These are phyloP conservation scores for Primulina tabacum DNA, from an alignment of 257 asterid species.

Conservation along the genomic window DNA sequence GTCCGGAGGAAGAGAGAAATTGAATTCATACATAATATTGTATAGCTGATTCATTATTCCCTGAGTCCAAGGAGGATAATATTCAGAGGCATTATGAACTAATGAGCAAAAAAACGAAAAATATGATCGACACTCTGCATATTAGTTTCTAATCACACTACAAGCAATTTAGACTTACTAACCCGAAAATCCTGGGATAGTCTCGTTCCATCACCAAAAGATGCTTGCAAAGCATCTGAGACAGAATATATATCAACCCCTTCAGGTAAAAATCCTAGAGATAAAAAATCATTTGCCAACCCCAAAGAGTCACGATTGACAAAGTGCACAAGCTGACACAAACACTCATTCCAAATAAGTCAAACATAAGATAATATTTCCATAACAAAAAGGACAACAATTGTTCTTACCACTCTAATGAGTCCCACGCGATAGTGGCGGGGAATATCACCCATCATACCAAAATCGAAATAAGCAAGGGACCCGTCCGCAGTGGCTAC, in stretches of 20 bases:
- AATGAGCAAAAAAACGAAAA: not conserved
- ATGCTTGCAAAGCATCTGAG: conserved; percentile 77
- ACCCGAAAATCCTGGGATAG: conserved; percentile 97
- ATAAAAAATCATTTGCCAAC: conserved; percentile 87
- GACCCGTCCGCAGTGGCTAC: conserved; percentile 82
- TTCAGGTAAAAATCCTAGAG: conserved; percentile 94
- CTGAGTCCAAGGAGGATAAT: conserved; percentile 39
- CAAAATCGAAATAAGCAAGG: conserved; percentile 97
- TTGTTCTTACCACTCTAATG: conserved; percentile 71
- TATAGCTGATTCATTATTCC: conserved; percentile 85
- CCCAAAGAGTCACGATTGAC: conserved; percentile 92
- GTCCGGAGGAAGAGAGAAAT: conserved; percentile 97
- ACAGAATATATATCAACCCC: conserved; percentile 70
- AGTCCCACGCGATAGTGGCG: conserved; percentile 96
- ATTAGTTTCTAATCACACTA: conserved; percentile 1
- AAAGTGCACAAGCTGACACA: conserved; percentile 90
- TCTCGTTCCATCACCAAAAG: conserved; percentile 80
- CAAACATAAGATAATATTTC: conserved; percentile 5
- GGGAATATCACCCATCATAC: conserved; percentile 99
- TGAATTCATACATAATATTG: conserved; percentile 84
- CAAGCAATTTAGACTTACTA: conserved; percentile 15
- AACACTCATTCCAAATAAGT: conserved; percentile 17
- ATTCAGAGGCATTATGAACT: not conserved
- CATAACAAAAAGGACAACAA: conserved; percentile 17
- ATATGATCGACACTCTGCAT: not conserved